Evolutionary conservation across 768 basidiomycete genomes (phyloP), one percentile per base, ranked within the genome.

Genomic region (Cubamyces sp.): DNA sequence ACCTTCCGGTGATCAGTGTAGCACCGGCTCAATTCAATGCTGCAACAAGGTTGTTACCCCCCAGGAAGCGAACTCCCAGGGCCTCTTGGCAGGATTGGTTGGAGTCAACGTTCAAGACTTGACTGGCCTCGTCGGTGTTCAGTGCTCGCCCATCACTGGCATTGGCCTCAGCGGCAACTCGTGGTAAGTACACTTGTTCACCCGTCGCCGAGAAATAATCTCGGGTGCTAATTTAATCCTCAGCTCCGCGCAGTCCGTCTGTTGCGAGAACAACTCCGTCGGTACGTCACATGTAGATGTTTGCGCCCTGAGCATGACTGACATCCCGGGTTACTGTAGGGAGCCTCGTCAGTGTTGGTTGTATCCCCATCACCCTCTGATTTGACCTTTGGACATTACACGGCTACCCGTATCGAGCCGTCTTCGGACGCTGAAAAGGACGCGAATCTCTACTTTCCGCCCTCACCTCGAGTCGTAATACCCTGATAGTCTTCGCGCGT

Each of bases 211-310:
- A 11, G 34, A 5, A 9, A 34, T 9, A 9, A 34, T 34, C 1
- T 34, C 1, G 4, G 11, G 9, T 1, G 34, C 9, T 34, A 1
- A 5, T 7, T 6, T 11, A 11, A 6, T 34, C 34, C 9, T 34
- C 37, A 65, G 64, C 52, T 11, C 50, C 5, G 15, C 60, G 46
- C 48, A 39, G 16, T 30, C 64, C 7, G 55, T 65, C 8, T 65
- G 64, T 56, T 65, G 64, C 60, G 34, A 57, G 47, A 54, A 61
- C 50, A 60, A 55, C 41, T 42, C 47, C 6, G n/a, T 57, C 16
- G 52, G 55, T 58, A 40, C 9, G 64, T 52, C 12, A 4, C 3
- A 1, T n/a, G 19, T 19, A 25, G 12, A 48, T 28, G 2, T 5
- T 14, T 23, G 19, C n/a, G 12, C 26, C 7, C 23, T 39, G 42